Evolutionary conservation across 768 basidiomycete species (phyloP).

Genomic region (Pluteus cervinus): DNA sequence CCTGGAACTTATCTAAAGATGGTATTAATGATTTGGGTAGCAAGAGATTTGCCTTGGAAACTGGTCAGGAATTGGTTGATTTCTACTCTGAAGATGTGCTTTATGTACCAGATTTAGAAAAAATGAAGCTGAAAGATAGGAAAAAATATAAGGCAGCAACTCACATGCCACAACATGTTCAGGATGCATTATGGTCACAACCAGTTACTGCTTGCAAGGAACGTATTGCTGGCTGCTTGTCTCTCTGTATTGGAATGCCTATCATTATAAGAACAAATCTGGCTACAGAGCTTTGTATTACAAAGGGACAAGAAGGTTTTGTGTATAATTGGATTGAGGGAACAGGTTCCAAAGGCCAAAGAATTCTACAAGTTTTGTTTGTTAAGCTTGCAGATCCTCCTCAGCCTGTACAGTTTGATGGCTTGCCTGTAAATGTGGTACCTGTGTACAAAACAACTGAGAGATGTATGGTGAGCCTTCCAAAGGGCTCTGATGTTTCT

Average conservation of each 20-base stretch:
- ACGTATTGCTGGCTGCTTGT: slow-evolving; percentile 6
- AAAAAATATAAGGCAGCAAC: too few relatives aligned
- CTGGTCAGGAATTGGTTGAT: background rate
- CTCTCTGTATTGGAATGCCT: slow-evolving; percentile 22
- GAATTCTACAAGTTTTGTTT: slow-evolving; percentile 21
- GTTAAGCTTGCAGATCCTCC: slow-evolving; percentile 19
- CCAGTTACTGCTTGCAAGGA: slow-evolving; percentile 2
- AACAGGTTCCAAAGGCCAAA: slow-evolving; percentile 9
- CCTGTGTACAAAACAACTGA: slow-evolving; percentile 11
- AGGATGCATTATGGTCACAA: slow-evolving; percentile 4
- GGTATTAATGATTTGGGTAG: slow-evolving; percentile 20
- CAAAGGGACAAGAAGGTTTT: slow-evolving; percentile 22
- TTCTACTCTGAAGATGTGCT: too few relatives aligned
- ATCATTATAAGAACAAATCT: slow-evolving; percentile 20
- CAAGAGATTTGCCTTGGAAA: slow-evolving; percentile 6
- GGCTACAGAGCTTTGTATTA: slow-evolving; percentile 23
- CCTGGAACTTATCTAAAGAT: slow-evolving; percentile 22
- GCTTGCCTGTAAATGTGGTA: slow-evolving; percentile 24
- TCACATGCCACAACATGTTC: too few relatives aligned
- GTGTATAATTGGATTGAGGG: slow-evolving; percentile 18
- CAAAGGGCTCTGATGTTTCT: slow-evolving; percentile 11
- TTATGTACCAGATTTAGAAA: too few relatives aligned
- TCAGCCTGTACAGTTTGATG: slow-evolving; percentile 13
- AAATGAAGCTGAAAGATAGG: too few relatives aligned
- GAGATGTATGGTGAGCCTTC: slow-evolving; percentile 8